Base-by-base conservation (phyloP, 768 basidiomycete genomes). In the Galerina marginata region DNA sequence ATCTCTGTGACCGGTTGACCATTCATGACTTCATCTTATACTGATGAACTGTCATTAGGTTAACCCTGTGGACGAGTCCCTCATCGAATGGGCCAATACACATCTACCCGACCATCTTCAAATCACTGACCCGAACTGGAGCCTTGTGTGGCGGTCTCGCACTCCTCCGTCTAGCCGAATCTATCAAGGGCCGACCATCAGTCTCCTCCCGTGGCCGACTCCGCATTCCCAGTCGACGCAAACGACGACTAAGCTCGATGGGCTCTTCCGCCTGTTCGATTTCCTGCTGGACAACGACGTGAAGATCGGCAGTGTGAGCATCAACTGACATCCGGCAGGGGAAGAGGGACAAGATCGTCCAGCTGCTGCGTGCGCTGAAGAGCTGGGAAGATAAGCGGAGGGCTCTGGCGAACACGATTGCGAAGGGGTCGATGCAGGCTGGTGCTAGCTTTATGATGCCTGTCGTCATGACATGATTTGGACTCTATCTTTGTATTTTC, bases 271-370 rank as follows among this genome's bases (percentile, higher is more conserved):
- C 58, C 77, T 96, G 56, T 96, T 97, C 75, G 96, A 98, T 75
- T 95, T 93, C 75, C 75, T 97, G 56, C 83, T 98, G 48, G 94
- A 96, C 67, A 93, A 94, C 61, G 95, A 95, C 50, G 88, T 96
- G 58, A 90, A 91, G 76, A 92, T 96, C 81, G 95, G 92, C 9
- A 86, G 88, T 61, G 90, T 98, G 36, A 95, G 92, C 67, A 96
- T 97, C 75, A 96, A 96, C 70, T n/a, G 96, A 99, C 74, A 82
- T 99, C 37, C 82, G 93, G 52, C 85, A 86, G 61, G 93, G 92
- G 33, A 92, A 90, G 71, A 80, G 86, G 49, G 89, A 91, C 46
- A 95, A 93, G 78, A 85, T 96, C 61, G 66, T 89, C 4, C 90
- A 94, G 72, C 77, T 99, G 37, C 71, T 98, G 67, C 86, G 81